phyloP scores from a whole-genome alignment of 1,284 basidiomycete genomes.

The Exobasidium rhododendri region DNA sequence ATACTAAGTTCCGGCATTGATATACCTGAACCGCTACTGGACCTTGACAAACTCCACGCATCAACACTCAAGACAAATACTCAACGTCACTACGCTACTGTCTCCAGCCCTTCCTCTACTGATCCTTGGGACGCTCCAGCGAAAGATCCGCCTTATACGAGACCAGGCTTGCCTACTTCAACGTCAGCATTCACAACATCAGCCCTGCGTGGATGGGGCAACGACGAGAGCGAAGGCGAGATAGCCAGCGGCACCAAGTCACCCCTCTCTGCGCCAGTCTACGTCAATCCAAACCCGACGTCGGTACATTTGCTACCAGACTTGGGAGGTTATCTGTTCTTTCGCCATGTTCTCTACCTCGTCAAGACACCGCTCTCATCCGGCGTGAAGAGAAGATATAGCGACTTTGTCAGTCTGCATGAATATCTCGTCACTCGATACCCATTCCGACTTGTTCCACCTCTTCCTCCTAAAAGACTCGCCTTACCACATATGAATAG shows the following conservation, averaged over 20 bases:
- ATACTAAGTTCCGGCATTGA: background rate
- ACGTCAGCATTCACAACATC: background rate
- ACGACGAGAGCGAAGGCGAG: background rate
- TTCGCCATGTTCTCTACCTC: constrained; percentile 11
- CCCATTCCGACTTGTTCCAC: constrained; percentile 36
- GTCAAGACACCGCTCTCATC: constrained; percentile 6
- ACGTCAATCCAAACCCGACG: constrained; percentile 6
- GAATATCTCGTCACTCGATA: constrained; percentile 36
- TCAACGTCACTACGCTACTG: background rate
- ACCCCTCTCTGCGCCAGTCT: background rate
- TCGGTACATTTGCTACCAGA: constrained; percentile 4
- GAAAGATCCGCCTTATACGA: background rate
- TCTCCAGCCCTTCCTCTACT: background rate
- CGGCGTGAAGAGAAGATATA: constrained; percentile 31
- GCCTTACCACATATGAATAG: constrained; percentile 10
- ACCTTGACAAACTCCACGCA: background rate
- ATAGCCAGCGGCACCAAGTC: background rate
- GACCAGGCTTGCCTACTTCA: background rate
- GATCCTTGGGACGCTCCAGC: background rate
- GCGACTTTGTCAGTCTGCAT: constrained; percentile 37
- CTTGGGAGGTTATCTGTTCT: constrained; percentile 9
- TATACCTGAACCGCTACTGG: background rate
- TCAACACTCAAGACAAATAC: background rate
- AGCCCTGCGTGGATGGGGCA: constrained; percentile 5
- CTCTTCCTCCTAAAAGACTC: constrained; percentile 36